These are phyloP conservation scores for Bryum argenteum DNA, from an alignment of 225 moss, liverwort and hornwort species.

Conservation along the genomic window DNA sequence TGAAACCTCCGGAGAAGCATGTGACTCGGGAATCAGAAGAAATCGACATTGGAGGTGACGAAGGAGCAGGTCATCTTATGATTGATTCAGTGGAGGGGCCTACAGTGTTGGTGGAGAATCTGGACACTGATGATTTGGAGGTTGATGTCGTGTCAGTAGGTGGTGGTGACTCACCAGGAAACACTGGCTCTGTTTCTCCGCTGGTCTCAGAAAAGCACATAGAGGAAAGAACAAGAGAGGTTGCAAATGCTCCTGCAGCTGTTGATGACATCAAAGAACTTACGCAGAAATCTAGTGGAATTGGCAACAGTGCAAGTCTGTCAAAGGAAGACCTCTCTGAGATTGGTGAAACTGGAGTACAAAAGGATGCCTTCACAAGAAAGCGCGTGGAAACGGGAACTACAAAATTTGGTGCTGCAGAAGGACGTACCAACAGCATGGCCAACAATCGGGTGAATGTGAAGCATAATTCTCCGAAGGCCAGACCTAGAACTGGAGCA, in stretches of 20 bases:
- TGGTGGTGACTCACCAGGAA: slow-evolving; percentile 62
- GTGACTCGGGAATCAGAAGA: slow-evolving; percentile 70
- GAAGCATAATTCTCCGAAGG: slow-evolving; percentile 36
- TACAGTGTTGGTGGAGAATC: slow-evolving; percentile 43
- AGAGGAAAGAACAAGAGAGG: slow-evolving; percentile 41
- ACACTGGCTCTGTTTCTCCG: slow-evolving; percentile 55
- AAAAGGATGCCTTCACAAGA: slow-evolving; percentile 31
- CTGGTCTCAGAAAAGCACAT: slow-evolving; percentile 45
- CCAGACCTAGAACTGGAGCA: slow-evolving; percentile 30
- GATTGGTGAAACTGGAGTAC: slow-evolving; percentile 30
- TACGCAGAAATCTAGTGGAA: slow-evolving; percentile 21
- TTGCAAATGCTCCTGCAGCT: slow-evolving; percentile 35
- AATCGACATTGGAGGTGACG: slow-evolving; percentile 70
- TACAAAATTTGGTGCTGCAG: slow-evolving; percentile 25
- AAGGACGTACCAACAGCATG: slow-evolving; percentile 37
- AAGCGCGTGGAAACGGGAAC: slow-evolving; percentile 35
- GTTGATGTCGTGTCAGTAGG: slow-evolving; percentile 88
- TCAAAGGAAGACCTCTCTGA: slow-evolving; percentile 31
- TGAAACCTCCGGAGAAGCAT: slow-evolving; percentile 57
- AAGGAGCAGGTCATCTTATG: slow-evolving; percentile 40
- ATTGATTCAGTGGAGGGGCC: slow-evolving; percentile 45
- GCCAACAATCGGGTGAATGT: slow-evolving; percentile 27
- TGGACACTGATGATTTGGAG: slow-evolving; percentile 70
- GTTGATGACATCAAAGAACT: slow-evolving; percentile 45
- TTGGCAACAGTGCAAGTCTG: slow-evolving; percentile 29